Base-by-base conservation (phyloP, 75 land plant species). In the Azolla pinnata region DNA sequence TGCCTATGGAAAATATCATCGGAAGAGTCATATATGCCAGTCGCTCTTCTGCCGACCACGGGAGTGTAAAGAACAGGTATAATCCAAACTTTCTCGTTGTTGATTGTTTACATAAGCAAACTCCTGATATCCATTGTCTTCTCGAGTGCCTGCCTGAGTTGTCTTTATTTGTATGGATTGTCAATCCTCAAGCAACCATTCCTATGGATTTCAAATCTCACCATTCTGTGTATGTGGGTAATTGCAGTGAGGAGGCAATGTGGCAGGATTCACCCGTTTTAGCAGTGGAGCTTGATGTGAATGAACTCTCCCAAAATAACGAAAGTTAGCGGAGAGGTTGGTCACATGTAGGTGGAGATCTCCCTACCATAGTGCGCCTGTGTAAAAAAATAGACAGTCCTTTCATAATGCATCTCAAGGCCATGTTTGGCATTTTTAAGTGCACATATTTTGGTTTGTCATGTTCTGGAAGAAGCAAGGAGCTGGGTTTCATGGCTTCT, bases 21-120 rank as follows among this genome's bases (percentile, higher is more conserved):
- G 92, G 92, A 3, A 67, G 92, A 68, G 92, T 65, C 29, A 76
- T 87, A 56, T 87, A 87, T 69, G 75, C 71, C 31, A 66, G 87
- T 45, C 79, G 76, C 60, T 75, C 77, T 4, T 71, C 82, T 56
- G 82, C 81, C 33, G 92, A 87, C 54, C 92, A 87, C 67, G 85
- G 88, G 23, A 71, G 74, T 30, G 78, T 87, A 24, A 56, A 52
- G 4, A 87, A 87, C 75, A 87, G 92, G 92, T 81, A 14, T 49
- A 53, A 56, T 4, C 18, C 9, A 17, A 3, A 48, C 51, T 48
- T 48, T 17, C 18, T 48, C 19, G 14, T 8, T 8, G 3, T 20
- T 48, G 51, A 20, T 8, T 18, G 18, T 17, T 48, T 48, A 3
- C 51, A 48, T 48, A 35, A 35, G n/a, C n/a, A n/a, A n/a, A n/a